Conservation (phyloP, 2,329 filamentous ascomycete species). For the Penicillium sumatraense region DNA sequence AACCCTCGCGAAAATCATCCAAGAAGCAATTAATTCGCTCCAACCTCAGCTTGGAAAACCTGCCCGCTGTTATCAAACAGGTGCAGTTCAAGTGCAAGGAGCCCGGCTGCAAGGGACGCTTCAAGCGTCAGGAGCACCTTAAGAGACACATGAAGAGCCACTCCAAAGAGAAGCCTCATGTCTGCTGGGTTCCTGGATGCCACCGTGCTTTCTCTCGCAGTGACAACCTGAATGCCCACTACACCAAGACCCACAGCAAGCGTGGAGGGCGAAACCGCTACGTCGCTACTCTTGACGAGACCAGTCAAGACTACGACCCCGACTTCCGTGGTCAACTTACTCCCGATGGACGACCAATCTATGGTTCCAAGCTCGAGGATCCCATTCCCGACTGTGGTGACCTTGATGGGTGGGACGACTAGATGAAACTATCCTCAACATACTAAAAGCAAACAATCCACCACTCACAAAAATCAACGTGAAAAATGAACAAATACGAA, state of each 20-base stretch:
- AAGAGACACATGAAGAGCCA: slow-evolving; percentile 56
- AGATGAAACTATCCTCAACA: slow-evolving; percentile 14
- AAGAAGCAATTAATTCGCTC: slow-evolving; percentile 36
- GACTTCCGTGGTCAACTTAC: slow-evolving; percentile 50
- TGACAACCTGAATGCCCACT: slow-evolving; percentile 52
- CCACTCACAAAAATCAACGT: slow-evolving; percentile 1
- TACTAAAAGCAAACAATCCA: slow-evolving; percentile 14
- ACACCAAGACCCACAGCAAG: slow-evolving; percentile 53
- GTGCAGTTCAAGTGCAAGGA: slow-evolving; percentile 49
- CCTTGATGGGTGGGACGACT: slow-evolving; percentile 41
- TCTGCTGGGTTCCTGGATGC: slow-evolving; percentile 51
- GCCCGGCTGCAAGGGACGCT: slow-evolving; percentile 49
- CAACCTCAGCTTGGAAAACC: slow-evolving; percentile 40
- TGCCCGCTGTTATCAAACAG: slow-evolving; percentile 45
- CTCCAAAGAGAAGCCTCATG: slow-evolving; percentile 49
- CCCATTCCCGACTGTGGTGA: slow-evolving; percentile 38
- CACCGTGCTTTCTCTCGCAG: slow-evolving; percentile 48
- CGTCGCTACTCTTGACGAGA: slow-evolving; percentile 50
- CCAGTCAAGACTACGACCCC: slow-evolving; percentile 47
- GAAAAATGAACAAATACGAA: slow-evolving; percentile 11
- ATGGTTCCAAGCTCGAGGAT: slow-evolving; percentile 41
- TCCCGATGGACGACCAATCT: slow-evolving; percentile 47
- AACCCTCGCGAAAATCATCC: slow-evolving; percentile 39
- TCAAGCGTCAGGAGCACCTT: slow-evolving; percentile 55
- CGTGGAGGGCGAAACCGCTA: slow-evolving; percentile 51